Conservation (phyloP, 2,329 filamentous ascomycete species). For the Penicillium sp. region DNA sequence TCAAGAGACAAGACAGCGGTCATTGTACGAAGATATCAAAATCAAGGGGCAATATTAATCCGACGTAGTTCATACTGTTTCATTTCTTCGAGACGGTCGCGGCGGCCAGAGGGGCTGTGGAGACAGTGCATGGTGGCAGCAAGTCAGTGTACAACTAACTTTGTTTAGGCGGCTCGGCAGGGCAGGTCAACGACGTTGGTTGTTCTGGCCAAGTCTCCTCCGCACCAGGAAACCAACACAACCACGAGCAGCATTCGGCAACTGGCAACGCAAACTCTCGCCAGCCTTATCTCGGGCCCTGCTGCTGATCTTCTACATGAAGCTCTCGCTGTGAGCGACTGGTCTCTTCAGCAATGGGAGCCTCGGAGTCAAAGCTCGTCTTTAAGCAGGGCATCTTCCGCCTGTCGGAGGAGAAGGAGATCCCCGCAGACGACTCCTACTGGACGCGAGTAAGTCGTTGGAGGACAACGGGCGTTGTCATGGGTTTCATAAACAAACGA, state of each 20-base stretch:
- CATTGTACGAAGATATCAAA: not conserved
- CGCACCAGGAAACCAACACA: conserved; percentile 16
- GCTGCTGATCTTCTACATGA: conserved; percentile 27
- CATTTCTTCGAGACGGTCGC: no score
- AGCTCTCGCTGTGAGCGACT: conserved; percentile 28
- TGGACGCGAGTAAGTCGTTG: conserved; percentile 76
- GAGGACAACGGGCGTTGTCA: not conserved
- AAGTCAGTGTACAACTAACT: not conserved
- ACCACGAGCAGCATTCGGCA: conserved; percentile 16
- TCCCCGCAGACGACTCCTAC: conserved; percentile 84
- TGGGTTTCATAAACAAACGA: not conserved
- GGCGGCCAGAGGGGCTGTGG: not conserved
- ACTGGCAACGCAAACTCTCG: not conserved
- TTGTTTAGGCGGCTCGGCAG: conserved; percentile 4
- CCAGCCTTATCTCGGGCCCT: not conserved
- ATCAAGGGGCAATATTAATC: not conserved
- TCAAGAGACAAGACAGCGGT: not conserved
- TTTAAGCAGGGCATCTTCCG: conserved; percentile 99
- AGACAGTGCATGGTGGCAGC: not conserved
- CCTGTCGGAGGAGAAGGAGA: conserved; percentile 86
- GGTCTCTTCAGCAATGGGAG: conserved; percentile 69
- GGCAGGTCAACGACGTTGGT: conserved; percentile 2
- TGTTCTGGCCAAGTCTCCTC: conserved; percentile 19
- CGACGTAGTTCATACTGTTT: not conserved
- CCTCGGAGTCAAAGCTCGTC: conserved; percentile 96